A percentile compares a stretch with the other conserved stretches of the same genome.
These are phyloP conservation scores for Trifolium subterraneum DNA, from an alignment of 306 rosid genomes.

Conservation along the genomic window DNA sequence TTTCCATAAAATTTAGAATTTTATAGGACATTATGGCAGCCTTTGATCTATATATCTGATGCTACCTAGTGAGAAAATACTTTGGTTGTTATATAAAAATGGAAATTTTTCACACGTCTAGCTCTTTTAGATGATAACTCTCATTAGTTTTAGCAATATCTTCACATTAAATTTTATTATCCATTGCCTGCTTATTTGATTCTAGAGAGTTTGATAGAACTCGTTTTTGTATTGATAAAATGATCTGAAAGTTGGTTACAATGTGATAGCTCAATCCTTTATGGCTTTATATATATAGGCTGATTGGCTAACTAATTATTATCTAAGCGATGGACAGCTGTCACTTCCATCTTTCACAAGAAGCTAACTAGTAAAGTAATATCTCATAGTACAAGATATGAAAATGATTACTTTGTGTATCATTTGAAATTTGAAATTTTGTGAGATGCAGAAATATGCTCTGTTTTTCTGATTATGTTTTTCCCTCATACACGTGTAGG, in stretches of 20 bases:
- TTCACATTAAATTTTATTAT: constrained; percentile 9
- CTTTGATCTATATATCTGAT: not conserved
- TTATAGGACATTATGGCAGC: not conserved
- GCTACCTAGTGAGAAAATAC: not conserved
- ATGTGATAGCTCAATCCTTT: too few relatives aligned
- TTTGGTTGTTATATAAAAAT: constrained; percentile 5
- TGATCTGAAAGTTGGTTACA: too few relatives aligned
- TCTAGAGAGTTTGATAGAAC: too few relatives aligned
- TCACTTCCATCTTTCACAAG: too few relatives aligned
- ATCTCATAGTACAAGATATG: constrained; percentile 5
- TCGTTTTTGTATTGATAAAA: too few relatives aligned
- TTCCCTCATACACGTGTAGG: constrained; percentile 58
- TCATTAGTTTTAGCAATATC: constrained; percentile 16
- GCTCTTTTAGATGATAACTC: constrained; percentile 17
- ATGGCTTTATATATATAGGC: too few relatives aligned
- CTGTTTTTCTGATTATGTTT: constrained; percentile 38
- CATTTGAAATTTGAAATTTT: constrained; percentile 25
- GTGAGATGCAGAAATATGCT: constrained; percentile 26
- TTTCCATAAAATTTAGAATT: not conserved
- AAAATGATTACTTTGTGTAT: not conserved
- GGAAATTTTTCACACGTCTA: constrained; percentile 29
- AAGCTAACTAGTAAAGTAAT: too few relatives aligned
- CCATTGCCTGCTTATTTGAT: not conserved
- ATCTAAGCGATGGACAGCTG: too few relatives aligned
- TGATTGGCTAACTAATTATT: too few relatives aligned